Evolutionary conservation across 352 stramenopile genomes (phyloP).

Genomic region (Blastocystis sp.): DNA sequence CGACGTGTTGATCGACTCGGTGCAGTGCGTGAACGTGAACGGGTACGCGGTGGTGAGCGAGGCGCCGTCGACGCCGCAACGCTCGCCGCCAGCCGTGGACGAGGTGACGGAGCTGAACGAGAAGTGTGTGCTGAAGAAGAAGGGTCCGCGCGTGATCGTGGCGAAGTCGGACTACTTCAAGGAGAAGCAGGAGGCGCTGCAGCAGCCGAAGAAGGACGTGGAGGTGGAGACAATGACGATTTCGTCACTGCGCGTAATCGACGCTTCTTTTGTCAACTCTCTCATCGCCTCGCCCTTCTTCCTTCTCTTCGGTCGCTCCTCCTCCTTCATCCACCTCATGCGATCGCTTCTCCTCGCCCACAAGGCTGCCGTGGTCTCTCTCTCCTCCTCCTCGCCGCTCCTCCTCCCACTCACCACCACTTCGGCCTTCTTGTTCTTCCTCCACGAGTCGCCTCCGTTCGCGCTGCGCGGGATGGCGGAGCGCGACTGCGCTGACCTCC

Average conservation of each 20-base stretch:
- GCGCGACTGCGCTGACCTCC: neutral
- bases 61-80: too few relatives aligned
- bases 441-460: neutral
- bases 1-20: neutral
- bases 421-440: slow-evolving; percentile 12
- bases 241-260: neutral
- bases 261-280: neutral
- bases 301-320: slow-evolving; percentile 1
- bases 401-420: slow-evolving; percentile 37
- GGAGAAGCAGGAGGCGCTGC: neutral
- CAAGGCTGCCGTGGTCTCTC: neutral
- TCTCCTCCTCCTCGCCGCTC: neutral
- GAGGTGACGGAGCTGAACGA: neutral
- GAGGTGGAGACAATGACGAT: neutral
- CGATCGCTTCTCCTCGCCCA: slow-evolving; percentile 43
- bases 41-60: neutral
- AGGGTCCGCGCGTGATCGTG: slow-evolving; percentile 9
- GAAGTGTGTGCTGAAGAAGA: neutral
- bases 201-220: neutral
- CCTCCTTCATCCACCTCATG: slow-evolving; percentile 32
- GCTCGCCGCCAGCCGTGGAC: neutral
- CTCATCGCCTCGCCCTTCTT: slow-evolving; percentile 1
- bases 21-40: neutral
- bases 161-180: slow-evolving; percentile 4
- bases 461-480: neutral